phyloP scores from a whole-genome alignment of 371 early-diverging fungal genomes.

The Apophysomyces ossiformis region DNA sequence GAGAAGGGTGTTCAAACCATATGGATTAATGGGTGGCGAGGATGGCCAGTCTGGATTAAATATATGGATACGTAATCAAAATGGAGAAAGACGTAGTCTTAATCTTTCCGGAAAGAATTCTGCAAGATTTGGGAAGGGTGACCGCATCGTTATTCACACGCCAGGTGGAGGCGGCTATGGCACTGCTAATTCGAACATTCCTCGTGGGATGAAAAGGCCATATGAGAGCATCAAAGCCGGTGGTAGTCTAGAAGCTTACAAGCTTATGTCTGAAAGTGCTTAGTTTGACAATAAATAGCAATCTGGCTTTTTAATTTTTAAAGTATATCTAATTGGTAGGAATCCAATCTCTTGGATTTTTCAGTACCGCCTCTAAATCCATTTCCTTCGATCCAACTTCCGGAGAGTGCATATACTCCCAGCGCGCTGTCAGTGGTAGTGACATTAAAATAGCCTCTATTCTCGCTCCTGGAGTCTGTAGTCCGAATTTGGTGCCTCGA shows the following conservation, averaged over 20 bases:
- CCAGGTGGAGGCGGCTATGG: constrained; percentile 95
- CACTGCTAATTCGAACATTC: background rate
- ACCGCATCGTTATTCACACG: constrained; percentile 82
- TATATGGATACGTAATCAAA: constrained; percentile 69
- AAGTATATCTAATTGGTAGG: constrained; percentile 15
- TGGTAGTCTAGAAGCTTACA: constrained; percentile 31
- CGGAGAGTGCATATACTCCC: constrained; percentile 85
- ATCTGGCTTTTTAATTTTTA: too few relatives aligned
- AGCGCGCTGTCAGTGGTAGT: constrained; percentile 79
- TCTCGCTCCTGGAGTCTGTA: constrained; percentile 81
- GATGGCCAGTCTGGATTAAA: constrained; percentile 79
- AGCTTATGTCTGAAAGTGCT: constrained; percentile 35
- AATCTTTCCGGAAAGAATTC: constrained; percentile 92
- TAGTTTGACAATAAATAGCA: background rate
- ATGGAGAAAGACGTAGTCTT: constrained; percentile 43
- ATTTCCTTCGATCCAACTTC: constrained; percentile 70
- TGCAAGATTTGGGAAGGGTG: constrained; percentile 73
- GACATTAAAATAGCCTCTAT: constrained; percentile 87
- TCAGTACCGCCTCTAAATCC: constrained; percentile 76
- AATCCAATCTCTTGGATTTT: constrained; percentile 86
- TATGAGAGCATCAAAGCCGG: constrained; percentile 23
- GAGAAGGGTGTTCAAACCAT: constrained; percentile 89
- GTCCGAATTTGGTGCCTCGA: constrained; percentile 88
- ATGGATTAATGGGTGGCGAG: constrained; percentile 88
- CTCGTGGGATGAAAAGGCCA: constrained; percentile 3